Conservation (phyloP, 2,329 filamentous ascomycete genomes). For the Didymella exigua region DNA sequence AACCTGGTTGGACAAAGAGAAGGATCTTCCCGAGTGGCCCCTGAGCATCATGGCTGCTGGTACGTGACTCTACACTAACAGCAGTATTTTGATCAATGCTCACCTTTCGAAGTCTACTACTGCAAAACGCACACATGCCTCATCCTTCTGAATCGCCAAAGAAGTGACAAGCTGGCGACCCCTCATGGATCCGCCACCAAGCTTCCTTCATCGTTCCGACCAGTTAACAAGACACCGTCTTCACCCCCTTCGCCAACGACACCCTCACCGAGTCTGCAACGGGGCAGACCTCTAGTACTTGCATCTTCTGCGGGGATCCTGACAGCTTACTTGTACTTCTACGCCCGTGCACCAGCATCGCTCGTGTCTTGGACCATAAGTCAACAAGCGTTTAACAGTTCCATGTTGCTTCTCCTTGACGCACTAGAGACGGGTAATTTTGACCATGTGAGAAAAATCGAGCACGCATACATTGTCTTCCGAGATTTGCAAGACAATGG, state of each 20-base stretch:
- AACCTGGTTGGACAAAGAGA: conserved; percentile 50
- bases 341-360: conserved; percentile 50
- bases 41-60: conserved; percentile 54
- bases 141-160: conserved; percentile 56
- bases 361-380: conserved; percentile 57
- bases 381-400: conserved; percentile 58
- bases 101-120: conserved; percentile 48
- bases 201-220: conserved; percentile 16
- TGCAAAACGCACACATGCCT: conserved; percentile 57
- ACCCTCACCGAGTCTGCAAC: conserved; percentile 28
- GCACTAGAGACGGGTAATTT: conserved; percentile 51
- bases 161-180: conserved; percentile 30
- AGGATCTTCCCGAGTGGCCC: conserved; percentile 54
- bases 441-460: conserved; percentile 39
- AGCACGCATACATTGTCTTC: conserved; percentile 52
- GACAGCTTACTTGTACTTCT: conserved; percentile 55
- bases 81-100: conserved; percentile 9
- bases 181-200: not conserved
- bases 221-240: conserved; percentile 20
- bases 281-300: conserved; percentile 51
- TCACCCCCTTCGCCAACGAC: conserved; percentile 22
- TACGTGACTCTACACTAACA: conserved; percentile 31
- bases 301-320: conserved; percentile 51
- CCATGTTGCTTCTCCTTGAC: conserved; percentile 56
- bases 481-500: conserved; percentile 49